Evolutionary conservation across 2,329 filamentous ascomycete genomes (phyloP), one percentile per base, ranked within the genome.

Genomic region (Pseudogymnoascus sp.): DNA sequence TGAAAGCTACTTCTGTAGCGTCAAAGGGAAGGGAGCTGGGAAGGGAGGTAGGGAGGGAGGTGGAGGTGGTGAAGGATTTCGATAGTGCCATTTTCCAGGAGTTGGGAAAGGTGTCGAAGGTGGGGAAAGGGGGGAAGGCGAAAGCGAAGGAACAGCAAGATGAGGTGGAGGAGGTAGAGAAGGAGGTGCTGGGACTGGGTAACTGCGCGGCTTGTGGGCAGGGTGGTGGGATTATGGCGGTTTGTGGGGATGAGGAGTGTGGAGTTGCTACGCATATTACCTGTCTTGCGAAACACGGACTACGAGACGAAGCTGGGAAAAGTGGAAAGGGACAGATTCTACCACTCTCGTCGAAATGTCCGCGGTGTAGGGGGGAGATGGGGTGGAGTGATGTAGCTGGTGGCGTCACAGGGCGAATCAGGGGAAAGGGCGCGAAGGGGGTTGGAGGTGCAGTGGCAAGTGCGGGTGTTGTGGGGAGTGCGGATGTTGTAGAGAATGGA

Each of bases 361-460:
- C 91, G 0, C 77, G 77, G 18, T 97, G 93, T 71, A 75, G 80
- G 1, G 78, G 79, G 0, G 74, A 78, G 3, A 76, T 92, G 1
- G 73, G 79, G 60, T 97, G 93, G 93, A 79, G 81, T 0, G 84
- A 89, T 59, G 84, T 97, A 76, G 88, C 96, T 77, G 93, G 87
- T 72, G 93, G 96, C 72, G 75, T 96, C 68, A 95, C 83, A 60
- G 76, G 96, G 59, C 82, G 93, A 34, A 78, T 84, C 37, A 82
- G 90, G 23, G 92, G 88, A 0, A 75, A 81, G 62, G 88, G 88
- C 63, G 88, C 92, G 67, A 77, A 42, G 3, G 14, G 14, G 36
- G 37, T 1, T 16, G n/a, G 6, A 8, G 40, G 3, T 21, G 16
- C 14, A 14, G 37, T n/a, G 14, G 37, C 37, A 8, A 14, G 37